A percentile compares a stretch with the other conserved stretches of the same genome.
Conservation (phyloP, 108 stramenopile genomes). For the Poteriospumella lacustris region DNA sequence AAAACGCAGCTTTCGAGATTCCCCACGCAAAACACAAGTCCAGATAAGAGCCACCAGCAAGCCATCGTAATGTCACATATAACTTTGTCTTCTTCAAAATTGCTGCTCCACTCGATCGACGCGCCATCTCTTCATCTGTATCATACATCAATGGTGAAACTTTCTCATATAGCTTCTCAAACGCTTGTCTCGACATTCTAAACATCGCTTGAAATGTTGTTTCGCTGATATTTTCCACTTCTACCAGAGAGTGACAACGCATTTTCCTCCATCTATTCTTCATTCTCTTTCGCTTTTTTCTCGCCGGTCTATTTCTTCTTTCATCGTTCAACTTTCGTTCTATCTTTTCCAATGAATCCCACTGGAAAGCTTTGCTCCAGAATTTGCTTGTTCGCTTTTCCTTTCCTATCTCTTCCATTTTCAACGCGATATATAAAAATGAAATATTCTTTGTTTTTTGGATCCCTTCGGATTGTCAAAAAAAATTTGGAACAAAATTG, state of each 20-base stretch:
- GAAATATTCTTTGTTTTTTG: no score
- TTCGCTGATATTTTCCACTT: background rate
- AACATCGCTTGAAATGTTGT: background rate
- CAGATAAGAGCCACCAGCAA: slow-evolving; percentile 13
- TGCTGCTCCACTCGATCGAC: background rate
- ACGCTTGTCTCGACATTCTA: background rate
- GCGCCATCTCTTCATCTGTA: background rate
- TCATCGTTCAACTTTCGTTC: no score
- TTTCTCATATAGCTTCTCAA: background rate
- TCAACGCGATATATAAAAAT: no score
- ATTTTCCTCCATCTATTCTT: no score
- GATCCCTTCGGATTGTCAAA: no score
- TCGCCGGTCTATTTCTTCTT: no score
- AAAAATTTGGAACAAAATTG: no score
- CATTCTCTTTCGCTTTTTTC: no score
- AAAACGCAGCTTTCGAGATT: background rate
- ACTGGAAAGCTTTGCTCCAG: no score
- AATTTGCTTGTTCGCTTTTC: no score
- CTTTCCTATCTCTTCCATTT: no score
- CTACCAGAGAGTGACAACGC: background rate
- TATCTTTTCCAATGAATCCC: no score
- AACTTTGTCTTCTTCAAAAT: background rate
- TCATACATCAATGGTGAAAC: background rate
- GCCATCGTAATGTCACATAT: background rate
- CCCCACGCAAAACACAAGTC: slow-evolving; percentile 14